Conservation (phyloP, 2,329 filamentous ascomycete genomes). For the Periconia digitata region DNA sequence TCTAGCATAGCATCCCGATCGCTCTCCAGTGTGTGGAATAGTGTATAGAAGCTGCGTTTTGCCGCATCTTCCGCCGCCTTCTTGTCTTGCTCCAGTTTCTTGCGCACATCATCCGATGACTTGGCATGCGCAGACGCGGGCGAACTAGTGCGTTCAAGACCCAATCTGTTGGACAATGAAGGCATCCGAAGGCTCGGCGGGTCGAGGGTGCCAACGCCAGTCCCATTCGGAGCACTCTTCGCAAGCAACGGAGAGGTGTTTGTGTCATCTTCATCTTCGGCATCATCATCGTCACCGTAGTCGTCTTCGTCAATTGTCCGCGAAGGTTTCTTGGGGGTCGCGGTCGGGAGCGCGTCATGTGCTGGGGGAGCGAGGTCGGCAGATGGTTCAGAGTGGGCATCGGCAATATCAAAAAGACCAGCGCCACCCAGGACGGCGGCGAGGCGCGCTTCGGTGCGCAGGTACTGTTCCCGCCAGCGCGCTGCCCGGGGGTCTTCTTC, state of each 20-base stretch:
- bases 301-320: conserved; percentile 81
- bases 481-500: conserved; percentile 51
- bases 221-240: conserved; percentile 56
- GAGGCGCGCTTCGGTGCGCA: conserved; percentile 75
- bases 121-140: conserved; percentile 62
- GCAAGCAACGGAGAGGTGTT: conserved; percentile 53
- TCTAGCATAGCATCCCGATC: conserved; percentile 96
- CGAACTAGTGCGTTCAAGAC: conserved; percentile 60
- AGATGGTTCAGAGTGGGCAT: conserved; percentile 21
- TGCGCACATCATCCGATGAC: conserved; percentile 83
- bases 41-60: conserved; percentile 85
- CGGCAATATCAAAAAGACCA: conserved; percentile 26
- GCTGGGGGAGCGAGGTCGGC: conserved; percentile 36
- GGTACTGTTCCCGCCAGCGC: conserved; percentile 77
- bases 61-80: conserved; percentile 87
- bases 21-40: conserved; percentile 94
- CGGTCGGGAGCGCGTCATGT: conserved; percentile 49
- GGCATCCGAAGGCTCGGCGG: conserved; percentile 71
- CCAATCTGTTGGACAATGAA: conserved; percentile 64
- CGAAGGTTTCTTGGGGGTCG: conserved; percentile 70
- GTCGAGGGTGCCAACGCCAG: conserved; percentile 58
- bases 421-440: conserved; percentile 68
- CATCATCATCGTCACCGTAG: conserved; percentile 77
- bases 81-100: conserved; percentile 89
- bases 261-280: conserved; percentile 50